These are phyloP conservation scores for Eucalyptus sideroxylon DNA, from an alignment of 345 rosid species.

Conservation along the genomic window DNA sequence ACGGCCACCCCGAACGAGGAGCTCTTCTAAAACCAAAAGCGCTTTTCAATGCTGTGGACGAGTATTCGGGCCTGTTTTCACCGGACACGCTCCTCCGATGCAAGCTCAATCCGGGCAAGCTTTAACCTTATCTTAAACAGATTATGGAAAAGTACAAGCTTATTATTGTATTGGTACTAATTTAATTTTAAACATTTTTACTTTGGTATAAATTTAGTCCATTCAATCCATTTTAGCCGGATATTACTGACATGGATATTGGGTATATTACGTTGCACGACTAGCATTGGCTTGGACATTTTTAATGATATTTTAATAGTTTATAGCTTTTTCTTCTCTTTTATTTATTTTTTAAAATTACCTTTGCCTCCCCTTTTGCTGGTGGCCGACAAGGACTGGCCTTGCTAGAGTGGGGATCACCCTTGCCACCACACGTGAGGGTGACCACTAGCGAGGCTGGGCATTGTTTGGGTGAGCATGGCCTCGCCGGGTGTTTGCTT, in stretches of 20 bases:
- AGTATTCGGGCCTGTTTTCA: background rate
- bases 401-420: accelerated
- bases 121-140: background rate
- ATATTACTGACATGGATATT: accelerated
- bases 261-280: accelerated
- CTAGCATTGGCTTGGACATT: accelerated
- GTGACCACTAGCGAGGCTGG: too few species aligned
- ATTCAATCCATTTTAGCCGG: accelerated
- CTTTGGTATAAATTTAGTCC: accelerated
- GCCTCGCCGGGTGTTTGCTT: too few species aligned
- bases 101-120: background rate
- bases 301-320: too few species aligned
- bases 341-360: too few species aligned
- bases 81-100: background rate
- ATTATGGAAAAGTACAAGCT: background rate
- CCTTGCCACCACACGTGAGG: accelerated
- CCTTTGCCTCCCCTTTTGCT: too few species aligned
- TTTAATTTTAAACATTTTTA: too few species aligned
- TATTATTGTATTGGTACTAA: accelerated
- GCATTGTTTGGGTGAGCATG: too few species aligned
- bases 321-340: too few species aligned
- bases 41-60: background rate
- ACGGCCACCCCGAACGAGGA: background rate
- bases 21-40: background rate
- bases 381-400: accelerated